phyloP scores from a whole-genome alignment of 2,329 filamentous ascomycete species.

The Nothomitra cinnamomea region DNA sequence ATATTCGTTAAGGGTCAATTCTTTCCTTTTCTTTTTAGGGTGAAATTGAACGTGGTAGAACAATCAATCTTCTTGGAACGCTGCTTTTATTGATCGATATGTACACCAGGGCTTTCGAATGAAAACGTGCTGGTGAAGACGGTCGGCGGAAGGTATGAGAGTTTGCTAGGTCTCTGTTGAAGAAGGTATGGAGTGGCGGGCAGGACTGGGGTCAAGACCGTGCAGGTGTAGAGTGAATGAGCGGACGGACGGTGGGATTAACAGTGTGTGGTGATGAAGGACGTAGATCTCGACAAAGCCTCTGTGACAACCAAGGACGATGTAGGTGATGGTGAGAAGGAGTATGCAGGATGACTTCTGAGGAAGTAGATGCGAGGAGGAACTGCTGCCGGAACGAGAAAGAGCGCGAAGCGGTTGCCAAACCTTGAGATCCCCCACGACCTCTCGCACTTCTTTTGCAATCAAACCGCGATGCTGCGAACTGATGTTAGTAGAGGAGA shows the following conservation, averaged over 20 bases:
- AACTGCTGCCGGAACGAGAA: conserved; percentile 10
- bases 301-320: conserved; percentile 2
- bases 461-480: neutral
- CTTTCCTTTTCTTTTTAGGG: neutral
- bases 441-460: neutral
- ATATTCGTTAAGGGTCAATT: conserved; percentile 4
- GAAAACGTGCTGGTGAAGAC: conserved; percentile 75
- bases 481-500: neutral
- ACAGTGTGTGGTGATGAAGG: conserved; percentile 17
- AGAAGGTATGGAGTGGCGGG: conserved; percentile 18
- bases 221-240: conserved; percentile 17
- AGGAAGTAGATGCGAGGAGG: conserved; percentile 8
- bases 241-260: conserved; percentile 17
- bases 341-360: conserved; percentile 10
- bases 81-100: conserved; percentile 33
- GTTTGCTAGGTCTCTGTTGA: neutral
- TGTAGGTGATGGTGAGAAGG: conserved; percentile 5
- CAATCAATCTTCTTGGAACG: neutral
- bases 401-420: conserved; percentile 1
- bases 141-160: neutral
- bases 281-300: conserved; percentile 9
- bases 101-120: conserved; percentile 77
- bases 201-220: conserved; percentile 16
- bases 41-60: neutral
- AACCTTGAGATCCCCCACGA: conserved; percentile 3